phyloP scores from a whole-genome alignment of 139 green algal species.

The Trebouxia sp. region DNA sequence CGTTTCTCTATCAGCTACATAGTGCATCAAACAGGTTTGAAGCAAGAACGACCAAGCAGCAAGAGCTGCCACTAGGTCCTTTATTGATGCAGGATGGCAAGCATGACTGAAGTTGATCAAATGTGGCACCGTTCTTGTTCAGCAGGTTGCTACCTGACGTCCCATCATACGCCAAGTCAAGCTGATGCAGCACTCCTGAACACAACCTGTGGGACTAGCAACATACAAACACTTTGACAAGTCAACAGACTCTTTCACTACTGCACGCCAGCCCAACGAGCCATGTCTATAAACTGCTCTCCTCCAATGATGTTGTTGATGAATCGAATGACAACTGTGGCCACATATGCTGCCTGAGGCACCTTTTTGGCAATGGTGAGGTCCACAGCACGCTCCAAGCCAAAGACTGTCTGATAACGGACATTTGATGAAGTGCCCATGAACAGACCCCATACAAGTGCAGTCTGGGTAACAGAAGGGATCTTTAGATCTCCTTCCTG shows the following conservation, averaged over 20 bases:
- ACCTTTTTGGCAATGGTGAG: conserved; percentile 68
- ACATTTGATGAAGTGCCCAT: conserved; percentile 96
- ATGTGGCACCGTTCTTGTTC: too few species aligned
- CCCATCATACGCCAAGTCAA: too few species aligned
- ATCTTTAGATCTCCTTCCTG: conserved; percentile 77
- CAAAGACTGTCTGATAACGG: conserved; percentile 91
- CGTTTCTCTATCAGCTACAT: too few species aligned
- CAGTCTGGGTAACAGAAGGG: conserved; percentile 76
- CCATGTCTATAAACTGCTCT: conserved; percentile 96
- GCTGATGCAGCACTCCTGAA: too few species aligned
- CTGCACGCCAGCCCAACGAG: conserved; percentile 90
- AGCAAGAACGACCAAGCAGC: too few species aligned
- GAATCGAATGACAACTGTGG: conserved; percentile 90
- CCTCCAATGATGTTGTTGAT: conserved; percentile 93
- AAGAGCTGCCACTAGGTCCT: too few species aligned
- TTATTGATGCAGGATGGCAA: too few species aligned
- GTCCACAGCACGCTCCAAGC: conserved; percentile 87
- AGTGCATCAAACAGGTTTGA: too few species aligned
- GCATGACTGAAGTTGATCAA: too few species aligned
- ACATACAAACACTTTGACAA: background rate
- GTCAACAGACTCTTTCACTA: conserved; percentile 37
- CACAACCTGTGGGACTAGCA: too few species aligned
- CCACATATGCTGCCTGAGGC: conserved; percentile 68
- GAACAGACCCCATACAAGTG: conserved; percentile 93
- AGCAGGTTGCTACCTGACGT: too few species aligned